Evolutionary conservation across 2,329 filamentous ascomycete species (phyloP), one percentile per base, ranked within the genome.

Genomic region (Epichloe uncinata): DNA sequence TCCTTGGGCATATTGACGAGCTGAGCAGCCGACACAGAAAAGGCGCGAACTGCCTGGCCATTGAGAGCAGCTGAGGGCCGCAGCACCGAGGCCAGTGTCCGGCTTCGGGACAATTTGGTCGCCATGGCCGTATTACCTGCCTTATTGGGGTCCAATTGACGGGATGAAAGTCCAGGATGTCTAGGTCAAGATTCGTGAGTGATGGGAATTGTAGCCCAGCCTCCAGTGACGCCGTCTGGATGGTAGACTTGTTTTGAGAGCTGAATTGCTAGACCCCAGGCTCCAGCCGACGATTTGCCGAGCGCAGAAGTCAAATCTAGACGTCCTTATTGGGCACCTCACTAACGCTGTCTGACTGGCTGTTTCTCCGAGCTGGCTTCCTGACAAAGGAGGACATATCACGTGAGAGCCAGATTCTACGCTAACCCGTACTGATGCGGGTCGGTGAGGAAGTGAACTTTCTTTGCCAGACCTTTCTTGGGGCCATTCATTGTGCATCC

Each of bases 1-100:
- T 84, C 77, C 64, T 79, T 78, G 57, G 78, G 75, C 56, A 80
- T 66, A 58, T 73, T 72, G 63, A 83, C 77, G 61, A 68, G 59
- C 66, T 66, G 63, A 57, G 63, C 61, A 58, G 70, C 65, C 57
- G 75, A 73, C 50, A 66, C 72, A 53, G 72, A 71, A 64, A 81
- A 65, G 69, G 72, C 69, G 60, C 76, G 71, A 61, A 68, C 62
- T 46, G 64, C 63, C 57, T 68, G 65, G 30, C 68, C 66, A 55
- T 59, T 67, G 56, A 64, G 70, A 60, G 58, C 63, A 57, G 58
- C 66, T 46, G 67, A 66, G n/a, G 77, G 72, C 62, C 73, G 73
- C 57, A 81, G 65, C 69, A 73, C 73, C 63, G 77, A 73, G 61
- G 73, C 72, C 57, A 82, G 63, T 54, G 72, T 72, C 64, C 77